Evolutionary conservation across 257 asterid genomes (phyloP), one percentile per base, ranked within the genome.

Genomic region (Plantago elongata): DNA sequence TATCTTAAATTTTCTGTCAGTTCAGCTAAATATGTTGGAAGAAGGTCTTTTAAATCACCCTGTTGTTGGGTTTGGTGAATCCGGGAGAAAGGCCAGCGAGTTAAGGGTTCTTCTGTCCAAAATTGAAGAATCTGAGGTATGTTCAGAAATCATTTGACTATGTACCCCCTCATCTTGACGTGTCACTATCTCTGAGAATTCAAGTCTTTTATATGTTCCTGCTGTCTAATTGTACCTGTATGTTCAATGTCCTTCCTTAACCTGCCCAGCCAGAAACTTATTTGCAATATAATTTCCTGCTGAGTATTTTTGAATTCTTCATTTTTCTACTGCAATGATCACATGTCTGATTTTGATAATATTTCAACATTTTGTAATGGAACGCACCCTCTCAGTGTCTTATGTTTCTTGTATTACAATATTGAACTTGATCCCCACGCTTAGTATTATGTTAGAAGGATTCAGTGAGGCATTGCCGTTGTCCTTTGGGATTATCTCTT

Each of bases 91-190:
- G 78, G 79, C 93, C 61, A 89, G 77, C 61, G 97, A 84, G 63
- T 75, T 92, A 69, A 86, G 89, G 84, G 80, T 81, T 76, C 88
- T 92, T 68, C 81, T 92, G 81, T 93, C 89, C 52, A 89, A 92
- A 84, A 84, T 92, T 51, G 99, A 92, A 81, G 97, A 89, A 76
- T 86, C 97, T 56, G 99, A 92, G 99, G 99, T 92, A 69, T 56
- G 90, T 65, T 43, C 50, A 27, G 66, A 27, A 60, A 17, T 57
- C 14, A 44, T 29, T 9, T 42, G 9, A 42, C 55, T 38, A 17
- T 44, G 43, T 30, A 34, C 1, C 30, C 51, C 43, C 43, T 14
- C 60, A 18, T 60, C 50, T 65, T 57, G 30, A 22, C 38, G 37
- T 50, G 48, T 51, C 38, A 50, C n/a, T 50, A 58, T 38, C 47